Evolutionary conservation across 148 eudicot species (phyloP), one percentile per base, ranked within the genome.

Genomic region (Rhododendron kiyosumense): DNA sequence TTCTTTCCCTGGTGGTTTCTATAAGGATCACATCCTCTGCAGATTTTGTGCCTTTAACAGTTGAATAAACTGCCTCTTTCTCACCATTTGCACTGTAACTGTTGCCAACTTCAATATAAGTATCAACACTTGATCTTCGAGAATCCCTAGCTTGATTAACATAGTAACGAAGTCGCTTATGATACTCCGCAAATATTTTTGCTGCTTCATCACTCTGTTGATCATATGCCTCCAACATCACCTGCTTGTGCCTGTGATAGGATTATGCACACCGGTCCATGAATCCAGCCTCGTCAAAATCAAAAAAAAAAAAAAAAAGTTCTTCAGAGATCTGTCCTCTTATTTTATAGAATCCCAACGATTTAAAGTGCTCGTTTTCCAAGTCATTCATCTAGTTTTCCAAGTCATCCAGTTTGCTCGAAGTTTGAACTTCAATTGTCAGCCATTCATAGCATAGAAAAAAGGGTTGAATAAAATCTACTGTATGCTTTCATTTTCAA

Each of bases 181-280:
- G 99, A 83, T 97, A 97, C 89, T 97, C 99, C 8, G 96, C 88
- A 95, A 94, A 97, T 86, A 97, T 97, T 89, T 92, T 94, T 85
- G 96, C 96, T 14, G 99, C 99, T 90, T 97, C 99, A 86, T 97
- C 98, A 90, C 95, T 91, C 87, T 97, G 99, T 78, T 94, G 98
- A 89, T 97, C 95, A 85, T 97, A 95, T 80, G 95, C 89, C 90
- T 95, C 98, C 90, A 95, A 79, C 94, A 92, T 94, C 67, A 95
- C 96, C 85, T 97, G 99, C 87, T 94, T 97, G 87, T 97, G 99
- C 95, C 99, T 97, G 94, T 88, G 92, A 80, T 8, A 83, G 12
- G 78, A 63, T 76, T 84, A 49, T 54, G 45, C 52, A 38, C 89
- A 78, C 17, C n/a, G n/a, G 17, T n/a, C 45, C 17, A 1, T 57